phyloP scores from a whole-genome alignment of 306 rosid genomes.

The Cucurbita moschata region DNA sequence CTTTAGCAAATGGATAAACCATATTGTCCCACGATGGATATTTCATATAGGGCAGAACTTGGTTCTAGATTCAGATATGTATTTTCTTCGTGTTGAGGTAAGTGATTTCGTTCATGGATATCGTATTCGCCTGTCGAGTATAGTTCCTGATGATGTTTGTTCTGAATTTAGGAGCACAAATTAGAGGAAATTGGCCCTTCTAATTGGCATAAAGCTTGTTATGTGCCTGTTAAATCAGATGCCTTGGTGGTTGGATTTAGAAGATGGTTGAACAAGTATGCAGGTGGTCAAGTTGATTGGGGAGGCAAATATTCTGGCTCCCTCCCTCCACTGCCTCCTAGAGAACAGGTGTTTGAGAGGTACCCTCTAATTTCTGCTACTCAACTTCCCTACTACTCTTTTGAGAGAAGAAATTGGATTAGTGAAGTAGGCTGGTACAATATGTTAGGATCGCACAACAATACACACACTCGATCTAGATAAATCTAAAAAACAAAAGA shows the following conservation, averaged over 20 bases:
- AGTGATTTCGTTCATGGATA: not conserved
- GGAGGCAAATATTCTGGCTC: conserved; percentile 52
- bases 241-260: conserved; percentile 66
- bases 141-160: not conserved
- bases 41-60: conserved; percentile 7
- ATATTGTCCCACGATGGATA: conserved; percentile 10
- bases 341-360: conserved; percentile 82
- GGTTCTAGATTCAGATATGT: conserved; percentile 9
- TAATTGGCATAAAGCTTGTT: conserved; percentile 80
- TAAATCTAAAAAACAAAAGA: too few species aligned
- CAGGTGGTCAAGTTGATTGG: conserved; percentile 80
- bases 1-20: not conserved
- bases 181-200: conserved; percentile 35
- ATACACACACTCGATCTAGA: too few species aligned
- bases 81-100: conserved; percentile 8
- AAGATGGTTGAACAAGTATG: conserved; percentile 73
- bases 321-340: conserved; percentile 45
- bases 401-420: too few species aligned
- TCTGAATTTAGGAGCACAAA: conserved; percentile 39
- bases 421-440: too few species aligned
- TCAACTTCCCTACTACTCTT: not conserved
- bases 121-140: not conserved
- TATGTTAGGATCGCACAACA: too few species aligned
- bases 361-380: conserved; percentile 10
- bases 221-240: conserved; percentile 79